phyloP scores from a whole-genome alignment of 2,329 filamentous ascomycete genomes.

The Dactylonectria macrodidyma region DNA sequence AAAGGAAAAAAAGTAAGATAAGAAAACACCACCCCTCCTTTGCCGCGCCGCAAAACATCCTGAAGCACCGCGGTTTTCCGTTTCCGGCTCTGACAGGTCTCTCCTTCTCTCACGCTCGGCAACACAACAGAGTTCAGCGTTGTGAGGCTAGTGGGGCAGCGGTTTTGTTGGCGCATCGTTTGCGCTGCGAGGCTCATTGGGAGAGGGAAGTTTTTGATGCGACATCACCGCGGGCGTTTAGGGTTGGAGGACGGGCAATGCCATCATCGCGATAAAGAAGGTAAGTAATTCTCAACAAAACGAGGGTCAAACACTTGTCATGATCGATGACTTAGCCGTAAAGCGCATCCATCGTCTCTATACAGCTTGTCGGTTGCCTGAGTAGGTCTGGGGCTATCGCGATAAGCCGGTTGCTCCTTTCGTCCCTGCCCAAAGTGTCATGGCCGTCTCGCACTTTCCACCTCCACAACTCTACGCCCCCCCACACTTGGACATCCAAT shows the following conservation, averaged over 20 bases:
- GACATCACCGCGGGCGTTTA: not conserved
- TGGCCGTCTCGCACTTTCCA: constrained; percentile 7
- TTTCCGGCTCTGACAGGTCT: not conserved
- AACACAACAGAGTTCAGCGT: not conserved
- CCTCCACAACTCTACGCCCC: constrained; percentile 13
- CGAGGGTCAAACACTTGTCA: not conserved
- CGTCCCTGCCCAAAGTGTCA: constrained; percentile 4
- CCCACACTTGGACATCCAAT: not conserved
- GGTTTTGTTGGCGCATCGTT: not conserved
- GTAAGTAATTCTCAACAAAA: too few species aligned
- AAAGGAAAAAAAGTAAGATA: not conserved
- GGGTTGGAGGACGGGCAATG: not conserved
- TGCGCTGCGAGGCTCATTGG: not conserved
- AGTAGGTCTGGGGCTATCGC: constrained; percentile 12
- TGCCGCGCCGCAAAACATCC: not conserved
- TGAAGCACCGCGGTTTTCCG: not conserved
- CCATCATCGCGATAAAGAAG: not conserved
- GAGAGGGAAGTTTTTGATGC: not conserved
- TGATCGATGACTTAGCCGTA: not conserved
- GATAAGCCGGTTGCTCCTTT: constrained; percentile 27
- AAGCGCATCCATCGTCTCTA: not conserved
- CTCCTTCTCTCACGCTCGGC: not conserved
- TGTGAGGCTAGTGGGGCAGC: not conserved
- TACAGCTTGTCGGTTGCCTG: not conserved
- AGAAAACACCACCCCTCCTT: not conserved